Evolutionary conservation across 1,139 yeast genomes (phyloP).

Genomic region (Debaryomyces udenii): DNA sequence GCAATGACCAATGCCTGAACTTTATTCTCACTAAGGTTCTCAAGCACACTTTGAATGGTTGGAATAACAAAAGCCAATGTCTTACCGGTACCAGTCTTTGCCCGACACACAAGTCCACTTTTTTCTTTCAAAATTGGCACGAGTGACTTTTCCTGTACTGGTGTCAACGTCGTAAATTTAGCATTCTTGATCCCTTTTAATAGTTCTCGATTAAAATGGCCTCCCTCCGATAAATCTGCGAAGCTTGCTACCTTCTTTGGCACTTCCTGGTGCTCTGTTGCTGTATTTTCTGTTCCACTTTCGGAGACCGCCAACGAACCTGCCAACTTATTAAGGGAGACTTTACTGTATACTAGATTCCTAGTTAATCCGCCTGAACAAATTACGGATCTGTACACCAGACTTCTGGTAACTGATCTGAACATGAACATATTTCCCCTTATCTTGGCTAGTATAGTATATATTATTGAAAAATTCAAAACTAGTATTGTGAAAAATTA

Average conservation of each 20-base stretch:
- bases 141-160: conserved; percentile 77
- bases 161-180: conserved; percentile 59
- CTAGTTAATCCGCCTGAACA: not conserved
- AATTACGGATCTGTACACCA: conserved; percentile 1
- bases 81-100: conserved; percentile 96
- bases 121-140: conserved; percentile 62
- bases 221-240: conserved; percentile 17
- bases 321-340: not conserved
- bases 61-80: conserved; percentile 89
- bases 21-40: conserved; percentile 39
- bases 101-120: conserved; percentile 77
- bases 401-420: conserved; percentile 4
- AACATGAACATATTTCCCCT: conserved; percentile 5
- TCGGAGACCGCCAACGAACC: not conserved
- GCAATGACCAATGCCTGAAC: conserved; percentile 72
- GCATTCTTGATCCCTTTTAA: conserved; percentile 40
- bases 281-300: not conserved
- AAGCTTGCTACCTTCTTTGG: conserved; percentile 13
- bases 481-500: not conserved
- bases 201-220: conserved; percentile 19
- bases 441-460: not conserved
- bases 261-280: not conserved
- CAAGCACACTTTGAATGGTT: conserved; percentile 52
- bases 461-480: not conserved
- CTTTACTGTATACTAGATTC: not conserved